Evolutionary conservation across 352 stramenopile genomes (phyloP).

Genomic region (Phytophthora hibernalis): DNA sequence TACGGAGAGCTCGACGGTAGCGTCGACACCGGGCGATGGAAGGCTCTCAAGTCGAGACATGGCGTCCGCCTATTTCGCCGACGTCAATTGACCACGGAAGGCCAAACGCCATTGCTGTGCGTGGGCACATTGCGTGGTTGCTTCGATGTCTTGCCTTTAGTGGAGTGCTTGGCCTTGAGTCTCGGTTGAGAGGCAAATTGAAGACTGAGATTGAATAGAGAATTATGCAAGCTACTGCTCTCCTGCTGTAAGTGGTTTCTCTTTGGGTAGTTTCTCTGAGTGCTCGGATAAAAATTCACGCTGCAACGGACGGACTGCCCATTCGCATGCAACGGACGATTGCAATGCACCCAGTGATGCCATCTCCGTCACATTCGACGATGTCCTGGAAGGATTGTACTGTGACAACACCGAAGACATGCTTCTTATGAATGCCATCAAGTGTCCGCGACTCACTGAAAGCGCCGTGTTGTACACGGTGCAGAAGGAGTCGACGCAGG

Average conservation of each 20-base stretch:
- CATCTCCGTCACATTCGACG: too few relatives aligned
- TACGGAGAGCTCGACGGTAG: conserved; percentile 34
- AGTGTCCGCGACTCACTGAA: conserved; percentile 40
- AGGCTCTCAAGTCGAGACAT: conserved; percentile 26
- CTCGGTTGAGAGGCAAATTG: too few relatives aligned
- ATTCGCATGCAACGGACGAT: too few relatives aligned
- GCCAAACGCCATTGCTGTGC: conserved; percentile 31
- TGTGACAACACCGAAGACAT: conserved; percentile 48
- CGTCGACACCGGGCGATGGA: conserved; percentile 45
- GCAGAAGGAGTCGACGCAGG: conserved; percentile 37
- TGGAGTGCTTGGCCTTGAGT: too few relatives aligned
- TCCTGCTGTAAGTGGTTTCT: too few relatives aligned
- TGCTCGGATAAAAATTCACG: too few relatives aligned
- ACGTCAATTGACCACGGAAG: conserved; percentile 12
- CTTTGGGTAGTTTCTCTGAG: too few relatives aligned
- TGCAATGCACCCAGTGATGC: too few relatives aligned
- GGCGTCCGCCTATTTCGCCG: conserved; percentile 45
- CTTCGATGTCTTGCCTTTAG: too few relatives aligned
- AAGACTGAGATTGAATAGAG: too few relatives aligned
- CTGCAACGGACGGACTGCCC: too few relatives aligned
- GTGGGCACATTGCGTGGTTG: conserved; percentile 41
- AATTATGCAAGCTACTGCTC: too few relatives aligned
- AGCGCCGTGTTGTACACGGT: conserved; percentile 49
- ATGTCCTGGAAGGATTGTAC: conserved; percentile 55
- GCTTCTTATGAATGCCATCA: conserved; percentile 52